Percentiles rank a stretch among this genome's conserved stretches.
Conservation (phyloP, 306 rosid genomes). For the Casuarina equisetifolia region DNA sequence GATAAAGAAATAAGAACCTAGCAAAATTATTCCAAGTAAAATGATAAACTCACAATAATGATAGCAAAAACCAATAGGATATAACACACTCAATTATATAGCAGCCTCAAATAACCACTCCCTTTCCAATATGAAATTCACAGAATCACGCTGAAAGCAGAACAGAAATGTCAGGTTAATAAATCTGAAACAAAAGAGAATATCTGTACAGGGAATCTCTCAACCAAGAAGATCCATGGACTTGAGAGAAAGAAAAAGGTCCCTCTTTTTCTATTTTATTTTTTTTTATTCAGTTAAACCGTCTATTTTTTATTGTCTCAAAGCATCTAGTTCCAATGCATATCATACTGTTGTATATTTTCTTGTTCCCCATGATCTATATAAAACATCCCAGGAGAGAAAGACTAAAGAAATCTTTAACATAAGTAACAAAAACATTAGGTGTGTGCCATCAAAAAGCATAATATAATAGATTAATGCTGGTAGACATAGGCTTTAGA, state of each 20-base stretch:
- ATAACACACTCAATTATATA: slow-evolving; percentile 3
- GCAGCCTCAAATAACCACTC: slow-evolving; percentile 11
- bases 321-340: too few species aligned
- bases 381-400: too few species aligned
- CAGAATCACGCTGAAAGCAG: neutral
- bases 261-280: too few species aligned
- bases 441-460: too few species aligned
- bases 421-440: too few species aligned
- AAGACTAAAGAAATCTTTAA: too few species aligned
- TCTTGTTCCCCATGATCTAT: too few species aligned
- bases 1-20: slow-evolving; percentile 18
- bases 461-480: neutral
- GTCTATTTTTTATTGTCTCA: too few species aligned
- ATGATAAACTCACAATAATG: neutral
- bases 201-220: neutral
- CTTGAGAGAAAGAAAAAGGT: neutral
- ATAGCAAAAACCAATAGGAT: neutral
- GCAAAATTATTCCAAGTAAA: neutral
- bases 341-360: too few species aligned
- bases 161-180: neutral
- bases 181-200: slow-evolving; percentile 7
- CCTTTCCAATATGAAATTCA: neutral
- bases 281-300: too few species aligned
- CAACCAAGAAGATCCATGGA: neutral
- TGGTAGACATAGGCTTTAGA: neutral